A percentile compares a stretch with the other conserved stretches of the same genome.
Evolutionary conservation across 495 filamentous ascomycete genomes (phyloP).

Genomic region (Penicillium cosmopolitanum): DNA sequence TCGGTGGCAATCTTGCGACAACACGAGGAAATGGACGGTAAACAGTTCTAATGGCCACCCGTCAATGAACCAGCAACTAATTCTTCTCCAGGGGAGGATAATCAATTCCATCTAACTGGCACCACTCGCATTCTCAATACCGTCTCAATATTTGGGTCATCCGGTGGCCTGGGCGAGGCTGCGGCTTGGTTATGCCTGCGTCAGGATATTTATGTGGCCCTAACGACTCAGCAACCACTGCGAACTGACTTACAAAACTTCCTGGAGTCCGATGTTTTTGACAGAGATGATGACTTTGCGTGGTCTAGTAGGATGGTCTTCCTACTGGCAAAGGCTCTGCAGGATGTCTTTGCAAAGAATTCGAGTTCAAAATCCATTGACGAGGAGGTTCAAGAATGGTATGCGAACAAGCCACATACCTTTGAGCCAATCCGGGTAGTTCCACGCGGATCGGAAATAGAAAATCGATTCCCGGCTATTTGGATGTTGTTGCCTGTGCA

Average conservation of each 20-base stretch:
- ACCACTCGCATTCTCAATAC: constrained; percentile 36
- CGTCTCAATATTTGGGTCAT: constrained; percentile 31
- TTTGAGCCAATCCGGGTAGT: constrained; percentile 28
- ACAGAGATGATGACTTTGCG: constrained; percentile 33
- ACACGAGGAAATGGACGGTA: constrained; percentile 39
- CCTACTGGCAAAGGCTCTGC: constrained; percentile 30
- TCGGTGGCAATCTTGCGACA: constrained; percentile 36
- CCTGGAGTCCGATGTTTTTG: constrained; percentile 28
- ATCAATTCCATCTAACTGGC: constrained; percentile 36
- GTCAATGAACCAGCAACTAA: background rate
- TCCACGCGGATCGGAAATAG: constrained; percentile 11
- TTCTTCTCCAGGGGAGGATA: constrained; percentile 28
- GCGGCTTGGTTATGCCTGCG: constrained; percentile 39
- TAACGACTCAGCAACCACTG: constrained; percentile 31
- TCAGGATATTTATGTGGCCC: constrained; percentile 34
- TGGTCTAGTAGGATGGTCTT: constrained; percentile 37
- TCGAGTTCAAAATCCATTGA: constrained; percentile 5
- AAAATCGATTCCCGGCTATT: constrained; percentile 24
- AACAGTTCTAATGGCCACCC: background rate
- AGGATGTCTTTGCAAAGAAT: constrained; percentile 22
- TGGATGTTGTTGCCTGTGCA: constrained; percentile 39
- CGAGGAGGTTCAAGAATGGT: constrained; percentile 30
- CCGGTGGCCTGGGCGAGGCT: constrained; percentile 33
- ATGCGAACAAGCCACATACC: constrained; percentile 28
- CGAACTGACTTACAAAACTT: constrained; percentile 33